Evolutionary conservation across 192 early-diverging fungal species (phyloP).

Genomic region (Podila verticillata): DNA sequence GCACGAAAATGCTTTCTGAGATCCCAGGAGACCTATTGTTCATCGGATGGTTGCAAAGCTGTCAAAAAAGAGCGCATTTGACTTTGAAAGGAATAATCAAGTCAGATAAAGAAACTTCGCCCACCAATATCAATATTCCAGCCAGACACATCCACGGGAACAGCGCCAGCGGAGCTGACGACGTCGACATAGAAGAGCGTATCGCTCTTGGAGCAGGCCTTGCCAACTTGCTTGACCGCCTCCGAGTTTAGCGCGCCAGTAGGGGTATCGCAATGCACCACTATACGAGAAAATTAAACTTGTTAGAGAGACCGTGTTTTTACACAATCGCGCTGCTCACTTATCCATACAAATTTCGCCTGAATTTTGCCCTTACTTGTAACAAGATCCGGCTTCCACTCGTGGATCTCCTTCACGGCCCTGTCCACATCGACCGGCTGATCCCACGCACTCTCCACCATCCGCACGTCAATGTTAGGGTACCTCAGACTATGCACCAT

Average conservation of each 20-base stretch:
- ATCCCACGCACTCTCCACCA: constrained; percentile 24
- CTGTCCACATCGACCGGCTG: constrained; percentile 12
- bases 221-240: constrained; percentile 14
- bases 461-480: constrained; percentile 25
- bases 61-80: not conserved
- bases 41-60: not conserved
- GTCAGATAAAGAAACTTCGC: not conserved
- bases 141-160: constrained; percentile 34
- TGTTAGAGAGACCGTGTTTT: no score
- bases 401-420: constrained; percentile 12
- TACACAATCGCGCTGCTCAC: no score
- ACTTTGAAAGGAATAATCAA: not conserved
- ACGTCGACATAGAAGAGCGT: constrained; percentile 40
- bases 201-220: constrained; percentile 29
- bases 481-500: constrained; percentile 42
- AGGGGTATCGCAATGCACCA: constrained; percentile 50
- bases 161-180: constrained; percentile 43
- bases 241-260: constrained; percentile 45
- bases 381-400: constrained; percentile 44
- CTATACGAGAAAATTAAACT: constrained; percentile 2
- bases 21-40: constrained; percentile 30
- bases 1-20: constrained; percentile 43
- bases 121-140: constrained; percentile 48
- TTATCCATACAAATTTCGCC: not conserved
- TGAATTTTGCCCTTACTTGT: constrained; percentile 18